Evolutionary conservation across 331 rosid genomes (phyloP), one percentile per base, ranked within the genome.

Genomic region (Arachis monticola): DNA sequence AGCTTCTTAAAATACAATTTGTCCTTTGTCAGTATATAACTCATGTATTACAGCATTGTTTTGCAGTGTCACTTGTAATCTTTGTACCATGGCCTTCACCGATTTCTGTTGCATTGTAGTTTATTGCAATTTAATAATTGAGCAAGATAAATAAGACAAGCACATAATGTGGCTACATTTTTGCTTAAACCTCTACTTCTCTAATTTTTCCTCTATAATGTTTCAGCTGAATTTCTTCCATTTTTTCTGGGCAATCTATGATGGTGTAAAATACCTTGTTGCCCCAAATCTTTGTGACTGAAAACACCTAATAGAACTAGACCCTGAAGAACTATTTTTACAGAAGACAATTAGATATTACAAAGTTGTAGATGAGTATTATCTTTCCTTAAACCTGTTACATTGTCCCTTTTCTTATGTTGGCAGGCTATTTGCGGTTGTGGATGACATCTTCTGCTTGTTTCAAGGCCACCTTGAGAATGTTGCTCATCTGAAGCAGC

Each of bases 381-480:
- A 6, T 46, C 12, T 51, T 64, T 72, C 66, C 77, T 48, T 60
- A 60, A 70, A 12, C 30, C 2, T 60, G 44, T 45, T 61, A 60
- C 53, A 50, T 62, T 64, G 31, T 50, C 51, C 35, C 17, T 66
- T 52, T 14, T 72, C 17, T 61, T 14, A 14, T 67, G 17, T 79
- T 17, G 64, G 38, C 73, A 92, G 99, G 86, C 81, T 92, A 76
- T 95, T 95, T 75, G 97, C 92, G 13, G 99, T 92, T 52, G 99
- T 95, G 96, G 97, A 95, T 66, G 98, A 92, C 80, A 89, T 95
- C 74, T 95, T 95, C 93, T 95, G 99, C 90, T 70, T 95, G 86
- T 95, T 95, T 82, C 89, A 89, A 86, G 99, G 99, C 77, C 97
- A 95, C 82, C 82, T 92, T 77, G 90, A 86, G 67, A 95, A 95